Evolutionary conservation across 2,329 filamentous ascomycete species (phyloP).

Genomic region (Penicillium sp.): DNA sequence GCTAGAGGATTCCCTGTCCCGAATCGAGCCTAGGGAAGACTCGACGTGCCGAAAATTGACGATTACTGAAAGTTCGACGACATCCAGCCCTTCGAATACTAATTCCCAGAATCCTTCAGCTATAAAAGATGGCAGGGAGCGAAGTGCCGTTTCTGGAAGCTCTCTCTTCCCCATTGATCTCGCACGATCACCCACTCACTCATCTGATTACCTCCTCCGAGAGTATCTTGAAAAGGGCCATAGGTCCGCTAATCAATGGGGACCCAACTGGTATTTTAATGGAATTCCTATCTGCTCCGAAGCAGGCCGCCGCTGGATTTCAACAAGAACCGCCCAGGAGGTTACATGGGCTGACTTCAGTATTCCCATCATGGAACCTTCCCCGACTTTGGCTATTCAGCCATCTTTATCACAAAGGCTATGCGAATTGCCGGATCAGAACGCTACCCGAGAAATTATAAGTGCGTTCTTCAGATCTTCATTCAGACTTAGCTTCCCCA

Average conservation of each 20-base stretch:
- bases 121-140: background rate
- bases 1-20: slow-evolving; percentile 13
- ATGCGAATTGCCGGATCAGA: slow-evolving; percentile 15
- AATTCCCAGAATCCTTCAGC: too few species aligned
- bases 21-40: background rate
- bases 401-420: background rate
- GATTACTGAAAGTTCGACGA: background rate
- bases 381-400: background rate
- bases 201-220: background rate
- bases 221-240: background rate
- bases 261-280: slow-evolving; percentile 25
- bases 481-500: slow-evolving; percentile 11
- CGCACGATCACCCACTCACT: background rate
- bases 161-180: background rate
- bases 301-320: slow-evolving; percentile 20
- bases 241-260: slow-evolving; percentile 9
- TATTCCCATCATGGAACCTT: slow-evolving; percentile 4
- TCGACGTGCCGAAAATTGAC: background rate
- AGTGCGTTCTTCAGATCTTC: slow-evolving; percentile 10
- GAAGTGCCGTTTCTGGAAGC: background rate
- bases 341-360: slow-evolving; percentile 12
- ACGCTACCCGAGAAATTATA: slow-evolving; percentile 2
- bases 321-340: slow-evolving; percentile 18
- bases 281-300: slow-evolving; percentile 22
- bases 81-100: too few species aligned